Evolutionary conservation across 768 basidiomycete genomes (phyloP), one percentile per base, ranked within the genome.

Genomic region (Mycena albidolilacea): DNA sequence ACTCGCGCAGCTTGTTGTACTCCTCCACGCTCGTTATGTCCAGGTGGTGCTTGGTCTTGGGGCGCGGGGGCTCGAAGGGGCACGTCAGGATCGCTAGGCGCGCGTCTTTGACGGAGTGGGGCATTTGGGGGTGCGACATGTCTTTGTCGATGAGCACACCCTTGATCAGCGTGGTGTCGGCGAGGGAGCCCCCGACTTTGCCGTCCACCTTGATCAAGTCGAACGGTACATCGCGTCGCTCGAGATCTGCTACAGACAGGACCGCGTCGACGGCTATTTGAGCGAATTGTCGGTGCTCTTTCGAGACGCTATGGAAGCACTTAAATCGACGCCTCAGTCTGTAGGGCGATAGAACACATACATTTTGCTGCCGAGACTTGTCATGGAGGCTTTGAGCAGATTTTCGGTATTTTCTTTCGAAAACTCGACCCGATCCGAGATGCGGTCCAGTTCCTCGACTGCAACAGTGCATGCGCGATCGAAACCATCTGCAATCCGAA

Each of bases 81-180:
- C 98, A 99, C 55, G 98, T 99, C 57, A 99, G 90, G 83, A 99
- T 99, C 15, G 97, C 98, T 67, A 99, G 87, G 71, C 92, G 92
- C 66, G 98, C 98, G 81, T 99, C 95, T 76, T 87, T 89, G 77
- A 99, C 92, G 44, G 85, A 87, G 70, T 90, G 91, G 10, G 97
- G 97, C 98, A 99, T 99, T 83, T 98, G 96, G 5, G 97, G 94
- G 80, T 99, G 98, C 14, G 97, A 98, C 94, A 99, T 97, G 85
- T 99, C 97, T 85, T 99, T 99, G 91, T 99, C 98, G 81, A 99
- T 90, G 78, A 99, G 95, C 54, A 99, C 98, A 77, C 98, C 98
- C 78, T 94, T 94, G 86, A 99, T 97, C 77, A 99, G 90, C 54
- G 90, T 91, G 8, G 96, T 99, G 84, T 99, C 98, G 10, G 95